A percentile compares a stretch with the other conserved stretches of the same genome.
Conservation (phyloP, 2,329 filamentous ascomycete genomes). For the Colletotrichum cereale region DNA sequence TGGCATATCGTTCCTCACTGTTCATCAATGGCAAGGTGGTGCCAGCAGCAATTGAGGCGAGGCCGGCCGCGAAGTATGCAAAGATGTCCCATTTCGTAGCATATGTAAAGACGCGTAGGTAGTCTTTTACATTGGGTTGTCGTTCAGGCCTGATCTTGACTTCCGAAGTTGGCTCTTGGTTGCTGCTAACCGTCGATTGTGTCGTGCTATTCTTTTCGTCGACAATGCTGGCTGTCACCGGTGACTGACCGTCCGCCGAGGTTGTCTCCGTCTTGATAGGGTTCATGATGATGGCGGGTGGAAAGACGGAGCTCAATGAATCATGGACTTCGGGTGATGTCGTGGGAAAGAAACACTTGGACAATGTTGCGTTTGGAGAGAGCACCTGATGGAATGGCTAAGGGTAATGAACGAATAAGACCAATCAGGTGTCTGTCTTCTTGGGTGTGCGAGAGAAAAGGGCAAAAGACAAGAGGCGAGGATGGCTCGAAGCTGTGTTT, state of each 20-base stretch:
- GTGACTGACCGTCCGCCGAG: slow-evolving; percentile 10
- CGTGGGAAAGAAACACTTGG: neutral
- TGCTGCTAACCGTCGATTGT: neutral
- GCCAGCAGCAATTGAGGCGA: slow-evolving; percentile 66
- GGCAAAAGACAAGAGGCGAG: neutral
- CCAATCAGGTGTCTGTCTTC: neutral
- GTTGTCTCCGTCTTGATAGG: slow-evolving; percentile 2
- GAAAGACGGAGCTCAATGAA: neutral
- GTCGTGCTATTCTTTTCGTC: slow-evolving; percentile 16
- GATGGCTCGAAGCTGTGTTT: slow-evolving; percentile 1
- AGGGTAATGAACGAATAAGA: neutral
- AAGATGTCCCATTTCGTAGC: slow-evolving; percentile 65
- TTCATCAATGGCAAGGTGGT: slow-evolving; percentile 71
- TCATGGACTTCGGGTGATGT: neutral
- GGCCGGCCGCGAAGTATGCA: slow-evolving; percentile 59
- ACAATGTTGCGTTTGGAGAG: neutral
- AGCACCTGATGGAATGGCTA: neutral
- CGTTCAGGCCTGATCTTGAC: slow-evolving; percentile 57
- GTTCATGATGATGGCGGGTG: neutral
- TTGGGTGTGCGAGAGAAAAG: neutral
- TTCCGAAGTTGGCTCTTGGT: slow-evolving; percentile 49
- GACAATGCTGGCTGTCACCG: neutral
- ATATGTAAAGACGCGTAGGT: slow-evolving; percentile 66
- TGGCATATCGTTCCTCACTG: slow-evolving; percentile 52
- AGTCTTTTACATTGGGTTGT: slow-evolving; percentile 60